Percentiles rank a stretch among this genome's conserved stretches.
phyloP scores from a whole-genome alignment of 2,329 filamentous ascomycete genomes.

The Curvularia lunata region DNA sequence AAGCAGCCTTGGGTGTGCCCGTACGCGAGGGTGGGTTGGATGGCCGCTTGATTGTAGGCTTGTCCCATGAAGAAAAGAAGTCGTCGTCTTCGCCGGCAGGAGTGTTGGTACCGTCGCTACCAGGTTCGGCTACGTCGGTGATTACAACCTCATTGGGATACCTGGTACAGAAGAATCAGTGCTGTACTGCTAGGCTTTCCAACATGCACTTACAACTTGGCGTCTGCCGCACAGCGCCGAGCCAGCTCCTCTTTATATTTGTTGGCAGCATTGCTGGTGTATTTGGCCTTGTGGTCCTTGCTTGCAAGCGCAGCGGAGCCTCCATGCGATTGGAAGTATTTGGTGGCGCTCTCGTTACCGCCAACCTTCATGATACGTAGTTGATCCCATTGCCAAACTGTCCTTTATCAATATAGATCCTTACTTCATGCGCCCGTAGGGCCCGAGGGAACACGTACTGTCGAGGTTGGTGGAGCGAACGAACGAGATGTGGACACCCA shows the following conservation, averaged over 20 bases:
- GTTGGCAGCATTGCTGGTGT: conserved; percentile 87
- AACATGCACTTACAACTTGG: conserved; percentile 71
- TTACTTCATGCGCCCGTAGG: conserved; percentile 48
- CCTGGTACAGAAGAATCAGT: conserved; percentile 56
- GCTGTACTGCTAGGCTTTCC: background rate
- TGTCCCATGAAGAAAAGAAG: conserved; percentile 99
- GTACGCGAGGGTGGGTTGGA: conserved; percentile 92
- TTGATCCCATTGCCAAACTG: conserved; percentile 96
- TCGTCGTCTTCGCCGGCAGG: conserved; percentile 89
- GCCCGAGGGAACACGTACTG: conserved; percentile 65
- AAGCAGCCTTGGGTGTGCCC: conserved; percentile 80
- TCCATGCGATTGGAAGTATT: conserved; percentile 97
- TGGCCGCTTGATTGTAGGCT: conserved; percentile 93
- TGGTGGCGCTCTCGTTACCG: conserved; percentile 96
- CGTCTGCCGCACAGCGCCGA: conserved; percentile 80
- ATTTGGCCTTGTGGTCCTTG: conserved; percentile 97
- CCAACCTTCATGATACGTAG: conserved; percentile 97
- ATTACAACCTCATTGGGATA: conserved; percentile 86
- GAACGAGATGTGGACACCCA: conserved; percentile 98
- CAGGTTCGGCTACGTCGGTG: conserved; percentile 68
- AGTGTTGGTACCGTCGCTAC: conserved; percentile 70
- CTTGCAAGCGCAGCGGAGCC: conserved; percentile 91
- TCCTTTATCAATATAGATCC: conserved; percentile 51
- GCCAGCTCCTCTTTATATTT: conserved; percentile 99
- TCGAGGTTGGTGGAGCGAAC: conserved; percentile 98